A percentile compares a stretch with the other conserved stretches of the same genome.
Conservation (phyloP, 345 rosid species). For the Durio zibethinus region DNA sequence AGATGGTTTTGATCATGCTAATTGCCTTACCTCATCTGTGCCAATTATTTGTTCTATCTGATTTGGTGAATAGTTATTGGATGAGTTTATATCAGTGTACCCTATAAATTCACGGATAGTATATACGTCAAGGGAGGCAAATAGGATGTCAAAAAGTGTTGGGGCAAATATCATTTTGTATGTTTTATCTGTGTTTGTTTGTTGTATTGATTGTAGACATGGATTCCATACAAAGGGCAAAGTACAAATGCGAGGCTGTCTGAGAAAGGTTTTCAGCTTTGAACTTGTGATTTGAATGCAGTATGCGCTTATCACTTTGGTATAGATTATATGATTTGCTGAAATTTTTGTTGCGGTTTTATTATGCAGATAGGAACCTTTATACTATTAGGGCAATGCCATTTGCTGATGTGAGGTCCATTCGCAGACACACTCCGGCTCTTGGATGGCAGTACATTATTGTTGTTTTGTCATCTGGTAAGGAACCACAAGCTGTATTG, state of each 20-base stretch:
- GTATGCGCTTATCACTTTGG: background rate
- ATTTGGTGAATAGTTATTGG: no score
- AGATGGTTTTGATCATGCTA: background rate
- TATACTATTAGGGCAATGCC: slow-evolving; percentile 82
- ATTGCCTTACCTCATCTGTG: background rate
- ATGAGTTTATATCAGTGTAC: no score
- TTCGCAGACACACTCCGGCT: slow-evolving; percentile 80
- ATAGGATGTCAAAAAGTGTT: background rate
- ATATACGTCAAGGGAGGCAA: background rate
- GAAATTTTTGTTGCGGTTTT: slow-evolving; percentile 8
- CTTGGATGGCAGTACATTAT: slow-evolving; percentile 98
- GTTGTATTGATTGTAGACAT: slow-evolving; percentile 47
- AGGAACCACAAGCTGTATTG: slow-evolving; percentile 3
- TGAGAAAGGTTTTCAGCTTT: slow-evolving; percentile 63
- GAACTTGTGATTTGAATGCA: background rate
- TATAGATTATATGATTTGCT: background rate
- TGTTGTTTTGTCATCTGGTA: slow-evolving; percentile 87
- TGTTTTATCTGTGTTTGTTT: background rate
- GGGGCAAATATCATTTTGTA: background rate
- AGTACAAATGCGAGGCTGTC: slow-evolving; percentile 58
- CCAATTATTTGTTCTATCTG: no score
- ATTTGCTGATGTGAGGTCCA: slow-evolving; percentile 74
- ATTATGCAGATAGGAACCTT: slow-evolving; percentile 70
- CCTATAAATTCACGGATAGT: no score
- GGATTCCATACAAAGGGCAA: slow-evolving; percentile 92